These are phyloP conservation scores for Schoenoplectus tabernaemontani DNA, from an alignment of 202 grass and related monocot genomes.

Conservation along the genomic window DNA sequence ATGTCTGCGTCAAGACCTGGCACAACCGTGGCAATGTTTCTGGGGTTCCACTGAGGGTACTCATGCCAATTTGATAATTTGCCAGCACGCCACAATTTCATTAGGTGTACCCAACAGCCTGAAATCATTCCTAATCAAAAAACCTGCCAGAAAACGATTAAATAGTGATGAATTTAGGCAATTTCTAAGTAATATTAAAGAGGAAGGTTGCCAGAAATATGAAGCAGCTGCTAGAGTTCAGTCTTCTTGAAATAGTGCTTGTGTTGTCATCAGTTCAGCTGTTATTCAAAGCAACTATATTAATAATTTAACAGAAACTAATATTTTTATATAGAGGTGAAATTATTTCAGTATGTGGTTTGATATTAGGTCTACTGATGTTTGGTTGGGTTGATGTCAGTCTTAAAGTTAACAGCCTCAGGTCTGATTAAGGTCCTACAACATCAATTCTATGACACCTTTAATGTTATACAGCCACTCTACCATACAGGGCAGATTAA, in stretches of 20 bases:
- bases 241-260: constrained; percentile 69
- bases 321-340: not conserved
- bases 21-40: constrained; percentile 37
- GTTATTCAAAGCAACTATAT: constrained; percentile 25
- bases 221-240: constrained; percentile 96
- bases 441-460: not conserved
- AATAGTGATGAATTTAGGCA: not conserved
- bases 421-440: not conserved
- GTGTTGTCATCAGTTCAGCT: constrained; percentile 82
- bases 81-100: constrained; percentile 66
- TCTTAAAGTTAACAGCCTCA: not conserved
- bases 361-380: not conserved
- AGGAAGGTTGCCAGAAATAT: constrained; percentile 76
- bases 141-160: not conserved
- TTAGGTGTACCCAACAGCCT: constrained; percentile 90
- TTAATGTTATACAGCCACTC: too few species aligned
- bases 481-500: too few species aligned
- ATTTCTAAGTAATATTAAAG: not conserved
- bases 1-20: constrained; percentile 44
- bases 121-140: not conserved
- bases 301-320: not conserved
- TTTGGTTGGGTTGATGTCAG: not conserved
- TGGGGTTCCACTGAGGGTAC: constrained; percentile 82
- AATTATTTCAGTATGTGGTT: not conserved
- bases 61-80: constrained; percentile 82